A percentile compares a stretch with the other conserved stretches of the same genome.
Conservation (phyloP, 2,329 filamentous ascomycete genomes). For the Alternaria brassicicola region DNA sequence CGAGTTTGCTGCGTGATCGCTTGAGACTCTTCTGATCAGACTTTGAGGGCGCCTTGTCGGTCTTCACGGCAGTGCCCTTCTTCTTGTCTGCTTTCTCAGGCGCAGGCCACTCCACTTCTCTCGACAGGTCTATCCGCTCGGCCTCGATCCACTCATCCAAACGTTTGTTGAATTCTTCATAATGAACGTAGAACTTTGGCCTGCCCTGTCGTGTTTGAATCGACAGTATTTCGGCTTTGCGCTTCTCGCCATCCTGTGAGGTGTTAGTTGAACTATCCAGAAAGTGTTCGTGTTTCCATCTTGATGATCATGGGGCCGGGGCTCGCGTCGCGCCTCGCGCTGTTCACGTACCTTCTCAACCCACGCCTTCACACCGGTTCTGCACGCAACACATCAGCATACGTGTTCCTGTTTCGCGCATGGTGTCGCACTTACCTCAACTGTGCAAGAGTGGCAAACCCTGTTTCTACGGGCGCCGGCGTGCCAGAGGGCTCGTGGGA, state of each 20-base stretch:
- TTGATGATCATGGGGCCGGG: constrained; percentile 21
- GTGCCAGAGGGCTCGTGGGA: constrained; percentile 61
- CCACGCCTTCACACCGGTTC: constrained; percentile 70
- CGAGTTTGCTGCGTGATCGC: constrained; percentile 53
- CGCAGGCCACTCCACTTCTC: constrained; percentile 95
- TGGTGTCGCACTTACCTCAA: constrained; percentile 66
- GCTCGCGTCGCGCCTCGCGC: constrained; percentile 10
- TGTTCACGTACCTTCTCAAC: constrained; percentile 67
- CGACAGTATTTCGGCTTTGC: constrained; percentile 95
- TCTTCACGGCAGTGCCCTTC: constrained; percentile 65
- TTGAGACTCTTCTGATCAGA: constrained; percentile 56
- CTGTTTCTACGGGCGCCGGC: constrained; percentile 70
- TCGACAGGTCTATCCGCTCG: constrained; percentile 79
- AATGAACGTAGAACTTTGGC: constrained; percentile 93
- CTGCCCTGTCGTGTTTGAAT: constrained; percentile 89
- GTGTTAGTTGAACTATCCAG: constrained; percentile 17
- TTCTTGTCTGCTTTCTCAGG: constrained; percentile 88
- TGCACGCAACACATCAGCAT: constrained; percentile 48
- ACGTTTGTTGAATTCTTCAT: constrained; percentile 97
- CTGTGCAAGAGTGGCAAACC: constrained; percentile 83
- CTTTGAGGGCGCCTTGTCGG: constrained; percentile 50
- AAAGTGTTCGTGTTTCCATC: not conserved
- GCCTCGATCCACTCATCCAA: constrained; percentile 87
- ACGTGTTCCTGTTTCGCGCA: constrained; percentile 34
- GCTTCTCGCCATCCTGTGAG: constrained; percentile 74